Evolutionary conservation across 192 early-diverging fungal genomes (phyloP).

Genomic region (Mortierella alpina): DNA sequence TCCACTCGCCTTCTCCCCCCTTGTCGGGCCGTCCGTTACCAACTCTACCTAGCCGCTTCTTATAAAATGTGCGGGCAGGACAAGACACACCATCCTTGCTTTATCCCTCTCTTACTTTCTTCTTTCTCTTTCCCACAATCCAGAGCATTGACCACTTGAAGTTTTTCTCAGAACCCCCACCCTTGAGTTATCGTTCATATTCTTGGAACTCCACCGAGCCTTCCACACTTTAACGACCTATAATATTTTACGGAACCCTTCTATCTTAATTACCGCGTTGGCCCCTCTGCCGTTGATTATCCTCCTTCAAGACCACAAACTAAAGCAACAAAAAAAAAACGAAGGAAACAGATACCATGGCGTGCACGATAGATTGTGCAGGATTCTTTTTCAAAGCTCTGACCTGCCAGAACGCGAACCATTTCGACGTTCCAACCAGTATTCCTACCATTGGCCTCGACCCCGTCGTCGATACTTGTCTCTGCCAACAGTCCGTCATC

Average conservation of each 20-base stretch:
- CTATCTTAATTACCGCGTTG: neutral
- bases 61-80: too few species aligned
- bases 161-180: too few species aligned
- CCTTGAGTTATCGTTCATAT: too few species aligned
- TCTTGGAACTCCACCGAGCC: too few species aligned
- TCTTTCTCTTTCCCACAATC: too few species aligned
- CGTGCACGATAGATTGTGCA: conserved; percentile 19
- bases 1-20: neutral
- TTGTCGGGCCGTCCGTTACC: neutral
- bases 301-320: neutral
- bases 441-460: conserved; percentile 42
- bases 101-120: too few species aligned
- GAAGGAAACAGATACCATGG: neutral
- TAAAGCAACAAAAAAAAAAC: neutral
- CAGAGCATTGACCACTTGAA: too few species aligned
- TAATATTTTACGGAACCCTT: too few species aligned
- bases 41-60: too few species aligned
- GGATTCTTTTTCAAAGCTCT: conserved; percentile 15
- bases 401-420: conserved; percentile 34
- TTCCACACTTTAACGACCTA: too few species aligned
- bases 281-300: neutral
- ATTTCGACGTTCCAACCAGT: conserved; percentile 36
- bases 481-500: conserved; percentile 37
- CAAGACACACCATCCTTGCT: too few species aligned
- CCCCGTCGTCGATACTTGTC: conserved; percentile 48